Evolutionary conservation across 2,329 filamentous ascomycete species (phyloP).

Genomic region (Stagonosporopsis rhizophila): DNA sequence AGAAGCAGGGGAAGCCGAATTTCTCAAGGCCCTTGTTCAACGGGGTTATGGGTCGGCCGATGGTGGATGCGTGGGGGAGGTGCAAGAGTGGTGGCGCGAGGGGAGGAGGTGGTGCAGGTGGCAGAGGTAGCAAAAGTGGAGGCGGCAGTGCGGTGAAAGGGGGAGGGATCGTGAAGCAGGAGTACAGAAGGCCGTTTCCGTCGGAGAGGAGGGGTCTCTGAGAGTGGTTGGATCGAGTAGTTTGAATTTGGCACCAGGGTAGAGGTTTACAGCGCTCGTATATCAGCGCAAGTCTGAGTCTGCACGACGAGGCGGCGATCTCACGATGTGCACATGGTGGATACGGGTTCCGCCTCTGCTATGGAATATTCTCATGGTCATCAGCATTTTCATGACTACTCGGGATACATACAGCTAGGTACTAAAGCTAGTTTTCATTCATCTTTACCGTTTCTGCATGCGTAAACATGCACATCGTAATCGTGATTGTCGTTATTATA

Average conservation of each 20-base stretch:
- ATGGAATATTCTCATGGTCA: not conserved
- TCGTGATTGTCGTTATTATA: not conserved
- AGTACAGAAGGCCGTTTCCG: not conserved
- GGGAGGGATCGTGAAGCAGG: not conserved
- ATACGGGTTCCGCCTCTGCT: not conserved
- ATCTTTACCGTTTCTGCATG: not conserved
- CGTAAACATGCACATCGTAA: not conserved
- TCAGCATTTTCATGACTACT: not conserved
- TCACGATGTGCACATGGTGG: not conserved
- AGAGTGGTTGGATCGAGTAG: not conserved
- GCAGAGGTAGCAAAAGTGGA: not conserved
- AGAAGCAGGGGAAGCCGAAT: not conserved
- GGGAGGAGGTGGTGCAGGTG: not conserved
- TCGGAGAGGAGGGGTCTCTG: not conserved
- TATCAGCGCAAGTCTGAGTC: not conserved
- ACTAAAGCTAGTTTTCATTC: not conserved
- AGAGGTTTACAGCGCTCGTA: not conserved
- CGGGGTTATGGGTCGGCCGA: slow-evolving; percentile 21
- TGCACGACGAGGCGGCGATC: not conserved
- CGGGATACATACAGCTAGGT: not conserved
- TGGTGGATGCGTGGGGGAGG: slow-evolving; percentile 5
- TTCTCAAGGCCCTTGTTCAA: slow-evolving; percentile 32
- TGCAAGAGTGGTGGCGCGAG: not conserved
- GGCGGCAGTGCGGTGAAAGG: not conserved
- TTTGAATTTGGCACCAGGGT: not conserved